phyloP scores from a whole-genome alignment of 192 early-diverging fungal genomes.

The Radiomyces spectabilis region DNA sequence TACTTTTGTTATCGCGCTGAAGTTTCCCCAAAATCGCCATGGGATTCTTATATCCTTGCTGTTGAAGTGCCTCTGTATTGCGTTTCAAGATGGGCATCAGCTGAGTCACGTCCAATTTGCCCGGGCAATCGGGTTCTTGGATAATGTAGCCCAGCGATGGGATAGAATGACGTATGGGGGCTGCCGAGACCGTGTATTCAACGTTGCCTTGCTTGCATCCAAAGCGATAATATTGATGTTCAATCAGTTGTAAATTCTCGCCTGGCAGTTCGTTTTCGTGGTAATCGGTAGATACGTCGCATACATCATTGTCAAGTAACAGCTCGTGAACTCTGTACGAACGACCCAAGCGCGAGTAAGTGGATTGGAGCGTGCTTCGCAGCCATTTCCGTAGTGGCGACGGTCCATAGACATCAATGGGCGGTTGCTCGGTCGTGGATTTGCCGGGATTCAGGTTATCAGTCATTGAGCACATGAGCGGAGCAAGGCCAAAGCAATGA shows the following conservation, averaged over 20 bases:
- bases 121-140: slow-evolving; percentile 27
- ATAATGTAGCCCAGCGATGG: slow-evolving; percentile 46
- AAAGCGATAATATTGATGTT: slow-evolving; percentile 11
- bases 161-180: slow-evolving; percentile 41
- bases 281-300: slow-evolving; percentile 4
- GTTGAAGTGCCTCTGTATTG: slow-evolving; percentile 28
- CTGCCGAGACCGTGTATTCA: slow-evolving; percentile 25
- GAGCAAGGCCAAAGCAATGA: slow-evolving; percentile 44
- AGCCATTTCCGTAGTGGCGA: slow-evolving; percentile 31
- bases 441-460: slow-evolving; percentile 7
- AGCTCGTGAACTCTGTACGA: slow-evolving; percentile 39
- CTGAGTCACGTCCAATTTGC: slow-evolving; percentile 29
- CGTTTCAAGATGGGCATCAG: slow-evolving; percentile 28
- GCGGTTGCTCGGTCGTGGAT: not conserved
- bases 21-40: slow-evolving; percentile 36
- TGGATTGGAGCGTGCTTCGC: slow-evolving; percentile 24
- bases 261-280: slow-evolving; percentile 14
- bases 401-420: slow-evolving; percentile 46
- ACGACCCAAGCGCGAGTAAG: slow-evolving; percentile 29
- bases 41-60: slow-evolving; percentile 34
- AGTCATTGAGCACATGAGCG: slow-evolving; percentile 36
- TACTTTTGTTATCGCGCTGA: slow-evolving; percentile 25
- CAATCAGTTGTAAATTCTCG: slow-evolving; percentile 5
- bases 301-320: slow-evolving; percentile 13
- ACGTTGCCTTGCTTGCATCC: not conserved